Conservation (phyloP, 495 filamentous ascomycete genomes). For the Penicillium goetzii region DNA sequence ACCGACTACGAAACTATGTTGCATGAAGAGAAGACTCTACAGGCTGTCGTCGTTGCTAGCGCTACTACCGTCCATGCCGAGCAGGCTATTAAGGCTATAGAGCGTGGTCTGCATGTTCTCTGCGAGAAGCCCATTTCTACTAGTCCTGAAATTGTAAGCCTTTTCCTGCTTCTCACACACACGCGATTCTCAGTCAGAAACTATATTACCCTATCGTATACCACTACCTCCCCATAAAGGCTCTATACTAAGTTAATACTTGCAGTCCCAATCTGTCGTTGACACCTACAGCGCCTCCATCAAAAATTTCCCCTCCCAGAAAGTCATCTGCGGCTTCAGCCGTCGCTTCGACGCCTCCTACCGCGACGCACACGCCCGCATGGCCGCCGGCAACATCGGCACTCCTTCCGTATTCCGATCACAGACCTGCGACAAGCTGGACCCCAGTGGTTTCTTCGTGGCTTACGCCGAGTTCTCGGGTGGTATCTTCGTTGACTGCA, state of each 20-base stretch:
- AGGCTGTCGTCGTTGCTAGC: slow-evolving; percentile 51
- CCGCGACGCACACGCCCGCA: slow-evolving; percentile 46
- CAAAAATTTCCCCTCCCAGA: slow-evolving; percentile 46
- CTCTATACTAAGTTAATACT: background rate
- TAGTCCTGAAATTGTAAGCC: slow-evolving; percentile 36
- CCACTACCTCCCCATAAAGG: background rate
- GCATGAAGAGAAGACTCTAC: slow-evolving; percentile 40
- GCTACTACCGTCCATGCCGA: slow-evolving; percentile 54
- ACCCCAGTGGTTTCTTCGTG: slow-evolving; percentile 57
- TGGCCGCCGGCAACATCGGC: slow-evolving; percentile 48
- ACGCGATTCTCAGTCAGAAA: too few species aligned
- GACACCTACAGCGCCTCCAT: slow-evolving; percentile 38
- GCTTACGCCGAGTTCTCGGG: slow-evolving; percentile 55
- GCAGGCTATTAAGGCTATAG: slow-evolving; percentile 54
- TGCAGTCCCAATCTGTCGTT: slow-evolving; percentile 50
- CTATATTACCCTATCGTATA: background rate
- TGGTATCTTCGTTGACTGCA: slow-evolving; percentile 63
- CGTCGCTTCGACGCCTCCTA: slow-evolving; percentile 53
- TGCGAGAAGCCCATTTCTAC: slow-evolving; percentile 58
- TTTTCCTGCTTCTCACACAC: too few species aligned
- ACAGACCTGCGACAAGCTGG: slow-evolving; percentile 58
- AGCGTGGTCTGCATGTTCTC: slow-evolving; percentile 51
- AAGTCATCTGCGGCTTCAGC: slow-evolving; percentile 59
- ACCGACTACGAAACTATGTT: slow-evolving; percentile 53
- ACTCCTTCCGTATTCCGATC: slow-evolving; percentile 51